Base-by-base conservation (phyloP, 2,329 filamentous ascomycete genomes). In the Microsporum ferrugineum region DNA sequence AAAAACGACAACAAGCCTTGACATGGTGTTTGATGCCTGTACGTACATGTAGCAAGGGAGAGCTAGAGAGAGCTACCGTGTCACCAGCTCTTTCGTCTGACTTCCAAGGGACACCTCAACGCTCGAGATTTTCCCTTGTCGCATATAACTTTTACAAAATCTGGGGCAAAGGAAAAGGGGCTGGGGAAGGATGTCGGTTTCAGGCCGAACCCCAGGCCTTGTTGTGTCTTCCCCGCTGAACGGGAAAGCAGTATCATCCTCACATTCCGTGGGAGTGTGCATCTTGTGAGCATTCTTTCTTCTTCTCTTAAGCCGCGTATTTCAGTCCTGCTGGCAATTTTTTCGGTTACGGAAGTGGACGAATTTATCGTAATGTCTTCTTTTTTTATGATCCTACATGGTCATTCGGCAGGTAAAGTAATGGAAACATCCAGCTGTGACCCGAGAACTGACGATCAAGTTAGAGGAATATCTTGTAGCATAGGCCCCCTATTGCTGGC, bases 211-310 rank as follows among this genome's bases (percentile, higher is more conserved):
- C 51, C 51, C 29, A 55, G 23, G 23, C 33, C 31, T 23, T 23
- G 17, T 23, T 23, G 17, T 23, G 17, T 23, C 17, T 34, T 53
- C 49, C 49, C 49, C 49, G 27, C 27, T 23, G 31, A 17, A 34
- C 29, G 12, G 14, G 27, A 43, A 55, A 36, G 31, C 51, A 55
- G 6, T 10, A 17, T 31, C 31, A 51, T 4, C 31, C 29, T 55
- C 51, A 8, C 33, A 2, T n/a, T 31, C 51, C 14, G 51, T 55
- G 51, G 31, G 6, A 43, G 39, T 34, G 39, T 34, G 51, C 51
- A 36, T 17, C 51, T 55, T 55, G 51, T 55, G 51, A 55, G 31
- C 51, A 55, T 55, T 55, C 51, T 38, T 55, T 55, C 51, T 55
- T 55, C 17, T 55, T 55, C 31, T 55, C 12, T 53, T 17, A 31